Base-by-base conservation (phyloP, 208 protist species). In the Acanthamoeba triangularis region DNA sequence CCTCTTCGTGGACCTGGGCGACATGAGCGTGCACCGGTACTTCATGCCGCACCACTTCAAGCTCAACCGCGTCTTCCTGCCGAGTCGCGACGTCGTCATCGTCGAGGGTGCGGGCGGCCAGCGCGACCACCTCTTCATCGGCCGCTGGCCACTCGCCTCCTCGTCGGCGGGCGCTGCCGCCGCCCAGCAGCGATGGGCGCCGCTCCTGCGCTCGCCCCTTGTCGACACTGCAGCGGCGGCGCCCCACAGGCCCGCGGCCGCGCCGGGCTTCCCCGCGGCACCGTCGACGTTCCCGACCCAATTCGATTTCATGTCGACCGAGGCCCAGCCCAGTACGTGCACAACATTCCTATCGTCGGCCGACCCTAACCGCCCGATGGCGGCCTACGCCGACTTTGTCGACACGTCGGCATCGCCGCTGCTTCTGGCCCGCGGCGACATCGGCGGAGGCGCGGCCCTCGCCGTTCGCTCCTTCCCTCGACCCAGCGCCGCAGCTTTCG, bases 291-390 rank as follows among this genome's bases (percentile, higher is more conserved):
- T 88, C 52, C 80, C 80, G 1, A 33, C 88, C 8, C 28, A 93
- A 5, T 93, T 54, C 69, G 44, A 47, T 6, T 93, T 93, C 69
- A 78, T 93, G 88, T 93, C 88, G 33, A 88, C 80, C 28, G 30
- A 93, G 8, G 41, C 61, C 23, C 44, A 47, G 14, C 69, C 52
- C 18, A n/a, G 1, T 7, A 6, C 41, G 41, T 47, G 41, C 52
- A 33, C 37, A 18, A 93, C 88, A 23, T 78, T 80, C 88, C 88
- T 93, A 8, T 80, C 61, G 30, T 93, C 88, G 16, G 56, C 88
- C 44, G 88, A 93, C 20, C 33, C 88, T 16, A 25, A 93, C 37
- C 88, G 88, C 37, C 47, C 88, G 47, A 8, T 88, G 7, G 47
- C 23, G 52, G 4, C 80, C 41, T 93, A 93, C 69, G 88, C 88